Conservation (phyloP, 257 asterid genomes). For the Vinca minor region DNA sequence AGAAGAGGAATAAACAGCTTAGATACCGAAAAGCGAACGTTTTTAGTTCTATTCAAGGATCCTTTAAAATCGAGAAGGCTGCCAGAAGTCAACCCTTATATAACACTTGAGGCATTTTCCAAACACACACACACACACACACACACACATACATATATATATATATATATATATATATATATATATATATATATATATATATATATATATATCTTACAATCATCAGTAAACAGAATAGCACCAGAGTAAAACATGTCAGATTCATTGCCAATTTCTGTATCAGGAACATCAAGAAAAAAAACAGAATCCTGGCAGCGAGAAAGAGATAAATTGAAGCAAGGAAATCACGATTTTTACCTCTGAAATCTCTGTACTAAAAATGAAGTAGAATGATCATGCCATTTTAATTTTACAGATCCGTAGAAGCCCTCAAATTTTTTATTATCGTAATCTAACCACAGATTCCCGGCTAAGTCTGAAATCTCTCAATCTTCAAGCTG, state of each 20-base stretch:
- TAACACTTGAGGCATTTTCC: not conserved
- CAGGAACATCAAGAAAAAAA: not conserved
- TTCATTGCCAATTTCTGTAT: not conserved
- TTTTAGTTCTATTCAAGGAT: not conserved
- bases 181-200: no score
- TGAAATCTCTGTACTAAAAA: not conserved
- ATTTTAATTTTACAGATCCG: slow-evolving; percentile 2
- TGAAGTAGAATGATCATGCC: slow-evolving; percentile 2
- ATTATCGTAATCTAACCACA: slow-evolving; percentile 5
- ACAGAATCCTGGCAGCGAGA: not conserved
- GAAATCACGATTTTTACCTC: slow-evolving; percentile 4
- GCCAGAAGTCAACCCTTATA: not conserved
- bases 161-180: no score
- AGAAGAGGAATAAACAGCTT: not conserved
- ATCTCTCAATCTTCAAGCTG: not conserved
- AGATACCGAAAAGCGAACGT: not conserved
- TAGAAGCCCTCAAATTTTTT: not conserved
- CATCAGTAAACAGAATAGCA: not conserved
- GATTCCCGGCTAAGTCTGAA: not conserved
- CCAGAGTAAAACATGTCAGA: not conserved
- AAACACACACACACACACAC: not conserved
- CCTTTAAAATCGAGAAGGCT: not conserved
- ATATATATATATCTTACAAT: not conserved
- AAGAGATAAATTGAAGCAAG: not conserved
- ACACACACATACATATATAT: no score